phyloP scores from a whole-genome alignment of 495 filamentous ascomycete species.

The Bathelium albidoporum region DNA sequence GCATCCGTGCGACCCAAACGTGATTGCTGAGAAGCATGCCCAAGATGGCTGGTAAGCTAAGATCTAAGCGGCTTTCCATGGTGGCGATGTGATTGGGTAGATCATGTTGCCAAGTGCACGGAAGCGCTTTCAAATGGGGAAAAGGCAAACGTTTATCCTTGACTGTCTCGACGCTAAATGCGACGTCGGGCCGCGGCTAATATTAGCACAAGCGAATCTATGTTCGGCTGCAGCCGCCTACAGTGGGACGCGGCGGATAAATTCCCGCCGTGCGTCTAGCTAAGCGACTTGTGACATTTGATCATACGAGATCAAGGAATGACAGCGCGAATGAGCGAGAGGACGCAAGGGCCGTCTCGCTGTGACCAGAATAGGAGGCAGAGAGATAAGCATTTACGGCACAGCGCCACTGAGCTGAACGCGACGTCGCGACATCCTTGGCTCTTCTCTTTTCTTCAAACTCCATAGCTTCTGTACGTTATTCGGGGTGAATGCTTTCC shows the following conservation, averaged over 20 bases:
- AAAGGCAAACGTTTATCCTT: background rate
- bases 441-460: background rate
- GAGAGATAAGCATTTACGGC: background rate
- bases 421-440: too few relatives aligned
- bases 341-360: background rate
- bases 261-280: background rate
- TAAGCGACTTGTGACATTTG: background rate
- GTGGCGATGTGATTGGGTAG: too few relatives aligned
- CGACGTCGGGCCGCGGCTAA: background rate
- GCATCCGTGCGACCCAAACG: too few relatives aligned
- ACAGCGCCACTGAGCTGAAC: background rate
- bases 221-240: background rate
- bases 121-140: too few relatives aligned
- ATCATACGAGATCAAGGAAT: too few relatives aligned
- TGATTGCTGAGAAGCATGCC: too few relatives aligned
- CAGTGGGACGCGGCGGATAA: background rate
- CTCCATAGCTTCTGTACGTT: background rate
- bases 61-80: too few relatives aligned
- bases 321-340: background rate
- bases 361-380: too few relatives aligned
- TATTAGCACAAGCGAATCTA: background rate
- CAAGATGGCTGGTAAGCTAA: too few relatives aligned
- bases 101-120: too few relatives aligned
- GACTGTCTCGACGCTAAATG: background rate
- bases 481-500: background rate